A percentile compares a stretch with the other conserved stretches of the same genome.
phyloP scores from a whole-genome alignment of 768 basidiomycete genomes.

The Trametes meyenii region DNA sequence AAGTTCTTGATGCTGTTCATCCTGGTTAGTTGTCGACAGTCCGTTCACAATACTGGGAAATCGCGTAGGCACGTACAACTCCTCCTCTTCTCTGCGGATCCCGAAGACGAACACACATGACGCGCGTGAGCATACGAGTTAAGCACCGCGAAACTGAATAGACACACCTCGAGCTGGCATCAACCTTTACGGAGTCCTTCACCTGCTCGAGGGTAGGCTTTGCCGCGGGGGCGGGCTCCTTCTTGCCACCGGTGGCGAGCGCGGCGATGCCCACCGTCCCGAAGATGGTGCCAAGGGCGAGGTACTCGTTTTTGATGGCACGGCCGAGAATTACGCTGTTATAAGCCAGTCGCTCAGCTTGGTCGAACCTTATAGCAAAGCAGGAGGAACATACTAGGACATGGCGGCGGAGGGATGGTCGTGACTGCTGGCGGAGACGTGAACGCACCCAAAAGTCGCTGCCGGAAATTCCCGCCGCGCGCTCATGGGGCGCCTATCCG shows the following conservation, averaged over 20 bases:
- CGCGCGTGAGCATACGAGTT: background rate
- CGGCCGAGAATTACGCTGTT: constrained; percentile 77
- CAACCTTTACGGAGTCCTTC: constrained; percentile 62
- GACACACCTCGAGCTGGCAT: constrained; percentile 70
- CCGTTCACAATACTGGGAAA: constrained; percentile 26
- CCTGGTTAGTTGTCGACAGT: constrained; percentile 48
- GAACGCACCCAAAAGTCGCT: constrained; percentile 11
- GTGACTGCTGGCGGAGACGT: constrained; percentile 25
- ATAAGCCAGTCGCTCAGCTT: background rate
- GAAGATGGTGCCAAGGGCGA: constrained; percentile 68
- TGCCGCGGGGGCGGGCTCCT: constrained; percentile 41
- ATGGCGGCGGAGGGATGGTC: constrained; percentile 35
- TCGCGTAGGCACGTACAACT: constrained; percentile 61
- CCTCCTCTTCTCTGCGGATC: constrained; percentile 71
- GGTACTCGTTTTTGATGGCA: constrained; percentile 79
- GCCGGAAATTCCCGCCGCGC: constrained; percentile 20
- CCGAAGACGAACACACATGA: constrained; percentile 1
- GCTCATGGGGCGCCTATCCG: background rate
- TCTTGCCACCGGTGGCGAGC: constrained; percentile 60
- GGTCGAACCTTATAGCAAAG: background rate
- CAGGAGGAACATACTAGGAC: constrained; percentile 45
- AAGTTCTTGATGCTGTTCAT: constrained; percentile 76
- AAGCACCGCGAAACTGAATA: background rate
- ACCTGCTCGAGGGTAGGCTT: constrained; percentile 54
- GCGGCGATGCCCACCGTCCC: constrained; percentile 56